phyloP scores from a whole-genome alignment of 257 asterid genomes.

The Osmanthus fragrans region DNA sequence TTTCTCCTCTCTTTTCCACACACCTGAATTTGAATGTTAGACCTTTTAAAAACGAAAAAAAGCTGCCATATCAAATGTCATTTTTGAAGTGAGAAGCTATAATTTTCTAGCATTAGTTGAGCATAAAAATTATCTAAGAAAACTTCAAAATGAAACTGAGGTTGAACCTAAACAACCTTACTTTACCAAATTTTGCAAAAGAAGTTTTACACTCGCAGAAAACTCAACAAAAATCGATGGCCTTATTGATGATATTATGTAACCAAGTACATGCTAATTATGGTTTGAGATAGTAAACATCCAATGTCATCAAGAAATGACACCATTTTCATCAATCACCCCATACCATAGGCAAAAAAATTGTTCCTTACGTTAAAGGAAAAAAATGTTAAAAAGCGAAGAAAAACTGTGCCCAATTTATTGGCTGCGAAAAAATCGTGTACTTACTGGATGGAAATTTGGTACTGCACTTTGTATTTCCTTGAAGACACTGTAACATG shows the following conservation, averaged over 20 bases:
- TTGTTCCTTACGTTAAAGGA: neutral
- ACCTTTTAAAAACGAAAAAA: neutral
- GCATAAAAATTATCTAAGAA: neutral
- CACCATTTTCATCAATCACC: neutral
- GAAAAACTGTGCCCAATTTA: neutral
- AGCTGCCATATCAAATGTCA: neutral
- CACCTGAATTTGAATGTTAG: neutral
- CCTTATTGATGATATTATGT: neutral
- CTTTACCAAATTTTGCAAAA: neutral
- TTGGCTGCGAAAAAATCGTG: neutral
- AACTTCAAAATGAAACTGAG: neutral
- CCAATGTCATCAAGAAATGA: neutral
- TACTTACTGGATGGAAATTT: conserved; percentile 45
- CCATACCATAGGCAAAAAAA: neutral
- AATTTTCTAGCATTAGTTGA: neutral
- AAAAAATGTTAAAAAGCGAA: neutral
- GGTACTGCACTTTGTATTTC: conserved; percentile 36
- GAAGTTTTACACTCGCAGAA: neutral
- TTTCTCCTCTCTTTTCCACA: neutral
- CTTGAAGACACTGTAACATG: conserved; percentile 47
- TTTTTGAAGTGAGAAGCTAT: neutral
- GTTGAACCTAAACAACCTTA: neutral
- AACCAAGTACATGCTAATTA: neutral
- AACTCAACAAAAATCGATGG: neutral
- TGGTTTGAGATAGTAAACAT: neutral